These are phyloP conservation scores for Rhizopogon hawkerae DNA, from an alignment of 1,284 basidiomycete genomes.

Conservation along the genomic window DNA sequence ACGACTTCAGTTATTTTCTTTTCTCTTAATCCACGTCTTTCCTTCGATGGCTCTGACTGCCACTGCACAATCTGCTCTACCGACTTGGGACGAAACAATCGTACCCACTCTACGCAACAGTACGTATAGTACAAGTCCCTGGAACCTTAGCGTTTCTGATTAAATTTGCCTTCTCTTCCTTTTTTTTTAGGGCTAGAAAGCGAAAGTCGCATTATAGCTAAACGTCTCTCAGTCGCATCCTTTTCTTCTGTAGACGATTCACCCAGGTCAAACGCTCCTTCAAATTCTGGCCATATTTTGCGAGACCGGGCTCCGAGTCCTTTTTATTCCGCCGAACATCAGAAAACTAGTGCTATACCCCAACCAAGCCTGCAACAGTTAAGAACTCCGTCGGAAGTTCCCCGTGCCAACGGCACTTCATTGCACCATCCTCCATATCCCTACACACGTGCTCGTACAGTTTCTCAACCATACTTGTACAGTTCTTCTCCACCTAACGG, in stretches of 20 bases:
- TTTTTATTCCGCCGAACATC: slow-evolving; percentile 18
- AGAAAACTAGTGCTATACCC: slow-evolving; percentile 39
- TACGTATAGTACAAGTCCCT: slow-evolving; percentile 12
- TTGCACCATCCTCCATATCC: slow-evolving; percentile 15
- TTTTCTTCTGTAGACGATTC: slow-evolving; percentile 44
- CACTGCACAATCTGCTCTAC: slow-evolving; percentile 18
- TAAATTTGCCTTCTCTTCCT: not conserved
- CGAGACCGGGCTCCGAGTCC: slow-evolving; percentile 17
- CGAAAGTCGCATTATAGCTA: slow-evolving; percentile 63
- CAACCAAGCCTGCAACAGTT: slow-evolving; percentile 37
- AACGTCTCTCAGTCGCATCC: slow-evolving; percentile 65
- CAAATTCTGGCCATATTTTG: slow-evolving; percentile 14
- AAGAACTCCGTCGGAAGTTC: slow-evolving; percentile 15
- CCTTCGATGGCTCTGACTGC: slow-evolving; percentile 22
- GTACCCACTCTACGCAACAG: slow-evolving; percentile 25
- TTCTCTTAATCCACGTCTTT: slow-evolving; percentile 3
- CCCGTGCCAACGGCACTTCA: slow-evolving; percentile 18
- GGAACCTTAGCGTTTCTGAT: not conserved
- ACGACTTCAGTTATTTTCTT: slow-evolving; percentile 4
- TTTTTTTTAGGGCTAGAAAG: slow-evolving; percentile 52
- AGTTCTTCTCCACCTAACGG: slow-evolving; percentile 21
- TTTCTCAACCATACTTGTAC: slow-evolving; percentile 49
- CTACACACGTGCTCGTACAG: slow-evolving; percentile 40
- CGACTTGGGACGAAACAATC: slow-evolving; percentile 28
- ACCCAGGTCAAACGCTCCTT: slow-evolving; percentile 12